These are phyloP conservation scores for Litsea cubeba DNA, from an alignment of 164 flowering plant genomes.

Conservation along the genomic window DNA sequence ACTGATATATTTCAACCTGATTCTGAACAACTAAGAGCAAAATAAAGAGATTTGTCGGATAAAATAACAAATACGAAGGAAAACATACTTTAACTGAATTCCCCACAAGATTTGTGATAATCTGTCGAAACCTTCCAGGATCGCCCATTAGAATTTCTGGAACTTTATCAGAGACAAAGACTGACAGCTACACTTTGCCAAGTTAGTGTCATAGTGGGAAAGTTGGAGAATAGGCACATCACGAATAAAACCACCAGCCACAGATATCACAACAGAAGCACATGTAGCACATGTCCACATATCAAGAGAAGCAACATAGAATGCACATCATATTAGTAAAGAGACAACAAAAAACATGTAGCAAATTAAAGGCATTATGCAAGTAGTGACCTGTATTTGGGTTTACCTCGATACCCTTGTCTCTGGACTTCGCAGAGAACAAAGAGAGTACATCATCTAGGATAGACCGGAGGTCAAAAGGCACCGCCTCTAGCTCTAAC, in stretches of 20 bases:
- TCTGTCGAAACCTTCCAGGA: conserved; percentile 91
- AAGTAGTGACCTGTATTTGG: neutral
- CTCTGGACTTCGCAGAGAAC: conserved; percentile 79
- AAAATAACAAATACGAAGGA: neutral
- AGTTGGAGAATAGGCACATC: neutral
- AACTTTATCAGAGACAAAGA: conserved; percentile 82
- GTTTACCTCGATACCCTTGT: conserved; percentile 79
- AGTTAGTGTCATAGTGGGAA: conserved; percentile 14
- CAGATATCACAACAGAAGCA: conserved; percentile 6
- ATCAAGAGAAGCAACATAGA: neutral
- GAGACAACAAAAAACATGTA: neutral
- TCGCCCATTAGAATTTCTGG: conserved; percentile 86
- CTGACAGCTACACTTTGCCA: conserved; percentile 67
- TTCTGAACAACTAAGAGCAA: no score
- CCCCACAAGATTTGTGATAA: conserved; percentile 85
- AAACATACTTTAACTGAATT: conserved; percentile 90
- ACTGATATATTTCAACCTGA: no score
- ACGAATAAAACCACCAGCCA: conserved; percentile 6
- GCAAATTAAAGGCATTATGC: neutral
- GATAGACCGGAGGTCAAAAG: conserved; percentile 66
- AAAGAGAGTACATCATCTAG: conserved; percentile 86
- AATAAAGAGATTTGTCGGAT: no score
- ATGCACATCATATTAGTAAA: neutral
- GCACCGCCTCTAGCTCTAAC: conserved; percentile 76
- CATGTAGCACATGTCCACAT: neutral